Evolutionary conservation across 2,329 filamentous ascomycete species (phyloP).

Genomic region (Penicillium janthinellum): DNA sequence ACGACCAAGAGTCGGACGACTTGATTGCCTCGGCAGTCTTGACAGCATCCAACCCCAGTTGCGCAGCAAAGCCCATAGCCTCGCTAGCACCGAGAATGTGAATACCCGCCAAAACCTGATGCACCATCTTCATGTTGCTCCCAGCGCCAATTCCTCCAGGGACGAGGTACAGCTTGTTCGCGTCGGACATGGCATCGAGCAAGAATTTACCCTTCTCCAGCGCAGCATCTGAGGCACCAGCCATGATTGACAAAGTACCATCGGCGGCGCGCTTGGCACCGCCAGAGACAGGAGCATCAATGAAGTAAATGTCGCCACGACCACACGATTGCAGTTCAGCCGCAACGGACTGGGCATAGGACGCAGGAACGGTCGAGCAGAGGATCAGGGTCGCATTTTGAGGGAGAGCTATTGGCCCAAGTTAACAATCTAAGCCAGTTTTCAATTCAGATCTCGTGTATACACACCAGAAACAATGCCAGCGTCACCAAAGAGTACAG

Average conservation of each 20-base stretch:
- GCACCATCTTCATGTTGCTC: constrained; percentile 65
- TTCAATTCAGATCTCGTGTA: background rate
- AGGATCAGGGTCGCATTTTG: constrained; percentile 64
- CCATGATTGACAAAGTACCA: constrained; percentile 76
- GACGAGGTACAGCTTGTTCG: constrained; percentile 63
- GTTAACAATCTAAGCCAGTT: background rate
- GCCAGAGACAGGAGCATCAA: constrained; percentile 74
- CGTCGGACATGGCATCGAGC: constrained; percentile 62
- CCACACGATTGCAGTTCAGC: constrained; percentile 57
- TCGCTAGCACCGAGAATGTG: constrained; percentile 65
- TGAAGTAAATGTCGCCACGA: constrained; percentile 64
- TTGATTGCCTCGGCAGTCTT: constrained; percentile 50
- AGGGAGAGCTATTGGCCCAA: constrained; percentile 47
- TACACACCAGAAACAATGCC: constrained; percentile 46
- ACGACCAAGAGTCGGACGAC: constrained; percentile 56
- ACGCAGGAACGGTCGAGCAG: constrained; percentile 70
- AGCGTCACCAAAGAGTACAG: constrained; percentile 63
- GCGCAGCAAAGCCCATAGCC: constrained; percentile 61
- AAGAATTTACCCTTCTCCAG: constrained; percentile 61
- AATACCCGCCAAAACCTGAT: constrained; percentile 65
- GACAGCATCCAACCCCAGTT: constrained; percentile 55
- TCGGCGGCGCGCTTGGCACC: constrained; percentile 68
- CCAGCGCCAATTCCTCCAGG: constrained; percentile 62
- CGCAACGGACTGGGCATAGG: constrained; percentile 64
- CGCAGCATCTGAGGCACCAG: constrained; percentile 60